Conservation (phyloP, 2,329 filamentous ascomycete species). For the Sarocladium strictum region DNA sequence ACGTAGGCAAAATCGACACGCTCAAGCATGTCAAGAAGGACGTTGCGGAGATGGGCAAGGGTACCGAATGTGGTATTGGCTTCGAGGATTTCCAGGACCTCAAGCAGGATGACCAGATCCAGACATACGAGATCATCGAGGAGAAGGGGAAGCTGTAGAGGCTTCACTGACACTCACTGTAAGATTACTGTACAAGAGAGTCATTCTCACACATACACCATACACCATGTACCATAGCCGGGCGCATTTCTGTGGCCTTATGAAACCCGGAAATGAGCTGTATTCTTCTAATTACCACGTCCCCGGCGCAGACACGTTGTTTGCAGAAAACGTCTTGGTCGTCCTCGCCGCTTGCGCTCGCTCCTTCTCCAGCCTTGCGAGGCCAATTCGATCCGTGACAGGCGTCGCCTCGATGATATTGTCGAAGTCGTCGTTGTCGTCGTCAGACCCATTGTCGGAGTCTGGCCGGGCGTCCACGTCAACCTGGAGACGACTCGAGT, state of each 20-base stretch:
- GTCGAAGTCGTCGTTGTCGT: conserved; percentile 77
- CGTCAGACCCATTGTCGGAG: conserved; percentile 55
- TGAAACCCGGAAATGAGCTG: not conserved
- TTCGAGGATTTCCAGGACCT: conserved; percentile 78
- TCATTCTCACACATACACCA: not conserved
- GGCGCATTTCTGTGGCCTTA: conserved; percentile 1
- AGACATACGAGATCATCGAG: conserved; percentile 73
- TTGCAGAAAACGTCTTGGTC: conserved; percentile 46
- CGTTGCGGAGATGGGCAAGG: conserved; percentile 82
- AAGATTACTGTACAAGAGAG: not conserved
- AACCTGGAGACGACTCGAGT: conserved; percentile 33
- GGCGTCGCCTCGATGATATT: conserved; percentile 89
- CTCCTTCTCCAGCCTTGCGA: conserved; percentile 51
- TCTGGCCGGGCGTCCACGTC: conserved; percentile 67
- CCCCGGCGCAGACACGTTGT: conserved; percentile 40
- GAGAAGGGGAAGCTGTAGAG: conserved; percentile 59
- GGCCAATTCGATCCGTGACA: conserved; percentile 76
- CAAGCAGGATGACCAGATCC: conserved; percentile 74
- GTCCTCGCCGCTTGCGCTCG: conserved; percentile 40
- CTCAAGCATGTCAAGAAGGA: conserved; percentile 94
- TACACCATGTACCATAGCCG: conserved; percentile 11
- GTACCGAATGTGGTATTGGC: conserved; percentile 85
- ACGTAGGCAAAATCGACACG: conserved; percentile 65
- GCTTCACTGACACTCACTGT: conserved; percentile 12
- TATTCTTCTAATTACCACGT: conserved; percentile 25